Evolutionary conservation across 2,329 filamentous ascomycete species (phyloP), one percentile per base, ranked within the genome.

Genomic region (Neonectria faginata): DNA sequence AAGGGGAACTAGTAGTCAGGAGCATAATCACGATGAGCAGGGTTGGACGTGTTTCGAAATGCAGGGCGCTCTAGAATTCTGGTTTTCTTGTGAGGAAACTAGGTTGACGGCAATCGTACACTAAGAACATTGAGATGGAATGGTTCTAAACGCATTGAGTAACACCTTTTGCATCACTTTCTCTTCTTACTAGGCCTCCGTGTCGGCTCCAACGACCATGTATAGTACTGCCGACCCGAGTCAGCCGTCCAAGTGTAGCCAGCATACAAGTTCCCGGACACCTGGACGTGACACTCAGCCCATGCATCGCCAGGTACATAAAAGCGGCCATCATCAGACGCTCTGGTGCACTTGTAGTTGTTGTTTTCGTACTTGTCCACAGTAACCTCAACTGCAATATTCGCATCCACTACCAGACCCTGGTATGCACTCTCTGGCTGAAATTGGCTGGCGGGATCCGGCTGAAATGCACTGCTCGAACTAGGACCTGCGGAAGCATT

Each of bases 31-130:
- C 57, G 47, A 59, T 36, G 53, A 59, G 48, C 50, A 53, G 33
- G 56, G 48, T 25, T 69, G 65, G 65, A 64, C 59, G 12, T 69
- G 65, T 60, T 62, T 53, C 31, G 29, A 58, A 39, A 67, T 69
- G 57, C 44, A 59, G 25, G 67, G 67, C 14, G 53, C 47, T 3
- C 39, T 67, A 25, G 62, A 59, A 22, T 69, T 67, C 45, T 69
- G 65, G 67, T 69, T 67, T 42, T 63, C 48, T 10, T 29, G 20
- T 42, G 39, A 62, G 44, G 61, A 69, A 55, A 67, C 64, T 5
- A 47, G 12, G 57, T 36, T 69, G 27, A 53, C 22, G n/a, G 53
- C 25, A 27, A 62, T 64, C 42, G 62, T 56, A n/a, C 33, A 65
- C 25, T 42, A 52, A 42, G 8, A 18, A 51, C 2, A 39, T 44